phyloP scores from a whole-genome alignment of 176 grass and related monocot species.

The Triticum urartu region DNA sequence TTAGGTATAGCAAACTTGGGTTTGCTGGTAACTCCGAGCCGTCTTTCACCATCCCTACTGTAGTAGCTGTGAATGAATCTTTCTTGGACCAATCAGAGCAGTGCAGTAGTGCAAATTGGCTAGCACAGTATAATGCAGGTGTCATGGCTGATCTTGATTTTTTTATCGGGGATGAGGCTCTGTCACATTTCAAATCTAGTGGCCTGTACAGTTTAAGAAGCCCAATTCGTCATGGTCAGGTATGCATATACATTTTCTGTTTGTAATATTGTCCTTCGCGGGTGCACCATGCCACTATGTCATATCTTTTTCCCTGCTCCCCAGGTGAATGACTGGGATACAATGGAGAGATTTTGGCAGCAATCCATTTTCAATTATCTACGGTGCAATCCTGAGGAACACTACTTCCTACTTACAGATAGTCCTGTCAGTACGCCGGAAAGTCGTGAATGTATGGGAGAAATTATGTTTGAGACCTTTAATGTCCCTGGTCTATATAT shows the following conservation, averaged over 20 bases:
- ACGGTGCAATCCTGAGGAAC: slow-evolving; percentile 87
- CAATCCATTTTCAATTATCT: slow-evolving; percentile 93
- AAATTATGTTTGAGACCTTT: slow-evolving; percentile 99
- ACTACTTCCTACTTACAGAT: slow-evolving; percentile 92
- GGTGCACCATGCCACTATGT: background rate
- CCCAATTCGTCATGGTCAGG: slow-evolving; percentile 82
- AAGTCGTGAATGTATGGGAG: slow-evolving; percentile 92
- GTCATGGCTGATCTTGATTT: slow-evolving; percentile 99
- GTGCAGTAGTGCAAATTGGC: slow-evolving; percentile 63
- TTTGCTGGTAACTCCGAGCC: slow-evolving; percentile 91
- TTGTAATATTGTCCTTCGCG: background rate
- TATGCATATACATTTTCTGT: slow-evolving; percentile 21
- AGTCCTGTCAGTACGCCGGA: slow-evolving; percentile 84
- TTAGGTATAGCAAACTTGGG: slow-evolving; percentile 91
- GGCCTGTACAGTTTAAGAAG: slow-evolving; percentile 72
- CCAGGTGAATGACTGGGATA: slow-evolving; percentile 94
- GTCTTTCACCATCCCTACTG: slow-evolving; percentile 73
- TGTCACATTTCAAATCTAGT: slow-evolving; percentile 52
- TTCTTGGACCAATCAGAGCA: slow-evolving; percentile 85
- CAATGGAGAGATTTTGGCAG: slow-evolving; percentile 99
- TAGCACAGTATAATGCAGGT: slow-evolving; percentile 97
- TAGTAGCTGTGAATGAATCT: slow-evolving; percentile 90
- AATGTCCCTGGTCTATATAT: slow-evolving; percentile 95
- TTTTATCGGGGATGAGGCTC: slow-evolving; percentile 87
- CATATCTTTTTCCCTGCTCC: slow-evolving; percentile 28